Percentiles rank a stretch among this genome's conserved stretches.
phyloP scores from a whole-genome alignment of 2,329 filamentous ascomycete genomes.

The Beauveria sp. region DNA sequence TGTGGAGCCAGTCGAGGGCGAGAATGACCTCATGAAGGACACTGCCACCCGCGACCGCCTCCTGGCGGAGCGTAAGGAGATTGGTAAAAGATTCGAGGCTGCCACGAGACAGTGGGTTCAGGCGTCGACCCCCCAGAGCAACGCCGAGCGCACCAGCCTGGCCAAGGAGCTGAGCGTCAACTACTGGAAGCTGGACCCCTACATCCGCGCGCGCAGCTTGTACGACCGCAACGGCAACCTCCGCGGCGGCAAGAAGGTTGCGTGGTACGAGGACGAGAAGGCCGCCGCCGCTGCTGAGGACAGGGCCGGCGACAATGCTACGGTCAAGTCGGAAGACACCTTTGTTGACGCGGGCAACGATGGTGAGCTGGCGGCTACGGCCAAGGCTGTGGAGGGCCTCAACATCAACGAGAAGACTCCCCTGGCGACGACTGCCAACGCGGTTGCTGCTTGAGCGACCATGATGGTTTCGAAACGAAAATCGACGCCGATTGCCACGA shows the following conservation, averaged over 20 bases:
- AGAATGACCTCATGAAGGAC: constrained; percentile 48
- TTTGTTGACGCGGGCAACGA: constrained; percentile 6
- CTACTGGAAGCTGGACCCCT: constrained; percentile 67
- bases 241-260: not conserved
- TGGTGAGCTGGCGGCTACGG: not conserved
- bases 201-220: constrained; percentile 51
- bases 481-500: not conserved
- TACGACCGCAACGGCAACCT: constrained; percentile 57
- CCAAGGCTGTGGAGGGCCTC: not conserved
- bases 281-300: constrained; percentile 1
- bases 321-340: constrained; percentile 5
- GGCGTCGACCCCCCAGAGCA: constrained; percentile 21
- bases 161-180: constrained; percentile 47
- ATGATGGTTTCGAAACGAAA: not conserved
- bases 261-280: constrained; percentile 11
- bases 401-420: constrained; percentile 5
- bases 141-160: constrained; percentile 35
- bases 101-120: constrained; percentile 54
- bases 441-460: constrained; percentile 9
- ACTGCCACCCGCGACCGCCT: constrained; percentile 39
- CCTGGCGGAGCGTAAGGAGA: constrained; percentile 39
- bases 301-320: not conserved
- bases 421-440: not conserved
- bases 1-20: constrained; percentile 48
- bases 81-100: constrained; percentile 50